These are phyloP conservation scores for Tranzscheliella williamsii DNA, from an alignment of 1,284 basidiomycete genomes.

Conservation along the genomic window DNA sequence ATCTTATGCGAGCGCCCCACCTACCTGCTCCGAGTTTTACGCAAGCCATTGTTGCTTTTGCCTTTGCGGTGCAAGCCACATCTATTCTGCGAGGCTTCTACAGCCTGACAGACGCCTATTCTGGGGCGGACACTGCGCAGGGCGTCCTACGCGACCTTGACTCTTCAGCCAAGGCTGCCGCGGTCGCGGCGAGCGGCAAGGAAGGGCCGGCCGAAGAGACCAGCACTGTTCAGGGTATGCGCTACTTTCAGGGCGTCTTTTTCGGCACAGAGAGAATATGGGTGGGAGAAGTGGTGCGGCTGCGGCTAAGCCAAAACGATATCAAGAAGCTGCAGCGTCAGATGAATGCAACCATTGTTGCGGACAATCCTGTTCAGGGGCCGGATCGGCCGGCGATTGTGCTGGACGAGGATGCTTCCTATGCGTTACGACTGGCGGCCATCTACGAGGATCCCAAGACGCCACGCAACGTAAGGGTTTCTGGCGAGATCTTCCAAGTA, in stretches of 20 bases:
- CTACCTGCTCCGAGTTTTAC: slow-evolving; percentile 7
- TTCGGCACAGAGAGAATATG: slow-evolving; percentile 48
- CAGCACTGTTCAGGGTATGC: slow-evolving; percentile 5
- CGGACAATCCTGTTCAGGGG: slow-evolving; percentile 10
- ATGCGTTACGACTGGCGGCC: slow-evolving; percentile 20
- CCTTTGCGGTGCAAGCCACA: slow-evolving; percentile 9
- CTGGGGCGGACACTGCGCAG: slow-evolving; percentile 12
- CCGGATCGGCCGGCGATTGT: slow-evolving; percentile 14
- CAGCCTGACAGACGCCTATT: slow-evolving; percentile 30
- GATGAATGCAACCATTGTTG: slow-evolving; percentile 24
- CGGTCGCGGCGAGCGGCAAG: not conserved
- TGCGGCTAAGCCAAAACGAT: slow-evolving; percentile 23
- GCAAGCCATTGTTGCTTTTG: slow-evolving; percentile 13
- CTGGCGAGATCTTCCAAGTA: slow-evolving; percentile 34
- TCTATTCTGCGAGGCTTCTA: slow-evolving; percentile 17
- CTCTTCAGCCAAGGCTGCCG: not conserved
- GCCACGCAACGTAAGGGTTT: slow-evolving; percentile 12
- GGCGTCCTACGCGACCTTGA: slow-evolving; percentile 22
- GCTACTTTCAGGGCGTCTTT: slow-evolving; percentile 44
- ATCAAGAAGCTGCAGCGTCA: slow-evolving; percentile 27
- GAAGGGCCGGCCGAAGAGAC: not conserved
- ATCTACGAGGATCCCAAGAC: slow-evolving; percentile 28
- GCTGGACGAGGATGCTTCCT: slow-evolving; percentile 27
- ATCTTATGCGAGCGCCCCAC: slow-evolving; percentile 12
- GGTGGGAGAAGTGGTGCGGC: slow-evolving; percentile 50